These are phyloP conservation scores for Pleurozium schreberi DNA, from an alignment of 225 moss, liverwort and hornwort species.

Conservation along the genomic window DNA sequence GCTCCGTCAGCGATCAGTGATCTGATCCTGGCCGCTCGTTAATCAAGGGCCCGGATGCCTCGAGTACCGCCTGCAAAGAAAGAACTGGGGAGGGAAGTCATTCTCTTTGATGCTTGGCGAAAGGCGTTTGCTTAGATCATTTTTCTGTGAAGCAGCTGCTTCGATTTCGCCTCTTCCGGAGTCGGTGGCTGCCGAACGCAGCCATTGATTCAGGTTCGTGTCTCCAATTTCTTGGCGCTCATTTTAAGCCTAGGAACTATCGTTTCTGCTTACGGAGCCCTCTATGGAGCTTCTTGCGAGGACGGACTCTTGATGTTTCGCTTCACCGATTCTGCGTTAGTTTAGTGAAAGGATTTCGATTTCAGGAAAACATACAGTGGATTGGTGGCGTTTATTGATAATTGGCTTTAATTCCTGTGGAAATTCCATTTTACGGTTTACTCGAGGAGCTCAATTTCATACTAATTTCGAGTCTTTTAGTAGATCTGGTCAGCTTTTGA, in stretches of 20 bases:
- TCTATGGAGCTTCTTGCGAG: neutral
- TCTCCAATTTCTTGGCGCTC: neutral
- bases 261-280: neutral
- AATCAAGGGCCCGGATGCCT: neutral
- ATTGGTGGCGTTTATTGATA: neutral
- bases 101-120: neutral
- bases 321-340: neutral
- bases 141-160: neutral
- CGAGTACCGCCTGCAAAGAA: neutral
- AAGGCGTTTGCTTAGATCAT: neutral
- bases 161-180: neutral
- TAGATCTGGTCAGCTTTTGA: neutral
- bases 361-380: neutral
- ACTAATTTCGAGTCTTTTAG: neutral
- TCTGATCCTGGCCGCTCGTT: neutral
- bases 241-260: neutral
- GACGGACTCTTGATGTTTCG: neutral
- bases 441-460: neutral
- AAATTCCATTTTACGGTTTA: slow-evolving; percentile 12
- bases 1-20: neutral
- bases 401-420: neutral
- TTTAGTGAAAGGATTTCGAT: neutral
- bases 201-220: slow-evolving; percentile 41
- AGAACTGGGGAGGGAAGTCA: neutral
- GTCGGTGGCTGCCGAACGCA: neutral